Percentiles rank a stretch among this genome's conserved stretches.
Conservation (phyloP, 192 early-diverging fungal species). For the Radiomyces spectabilis region DNA sequence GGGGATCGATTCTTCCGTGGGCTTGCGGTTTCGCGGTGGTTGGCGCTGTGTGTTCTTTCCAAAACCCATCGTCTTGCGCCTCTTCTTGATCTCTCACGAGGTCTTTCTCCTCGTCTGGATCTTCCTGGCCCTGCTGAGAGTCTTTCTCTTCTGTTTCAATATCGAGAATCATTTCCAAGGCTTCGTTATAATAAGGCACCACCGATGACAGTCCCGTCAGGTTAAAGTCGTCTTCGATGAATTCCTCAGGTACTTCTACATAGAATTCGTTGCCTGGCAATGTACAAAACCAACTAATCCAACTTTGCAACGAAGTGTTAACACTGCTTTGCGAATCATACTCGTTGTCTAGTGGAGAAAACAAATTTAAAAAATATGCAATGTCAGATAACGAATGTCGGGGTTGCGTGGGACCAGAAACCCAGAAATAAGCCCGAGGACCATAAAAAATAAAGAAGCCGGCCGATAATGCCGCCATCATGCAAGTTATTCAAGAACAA, state of each 20-base stretch:
- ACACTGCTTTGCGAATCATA: background rate
- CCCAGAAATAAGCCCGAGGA: too few species aligned
- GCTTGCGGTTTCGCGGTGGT: background rate
- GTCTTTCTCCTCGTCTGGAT: background rate
- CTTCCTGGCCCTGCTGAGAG: background rate
- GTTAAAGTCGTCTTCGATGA: conserved; percentile 98
- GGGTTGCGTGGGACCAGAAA: too few species aligned
- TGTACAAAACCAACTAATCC: conserved; percentile 77
- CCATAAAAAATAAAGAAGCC: too few species aligned
- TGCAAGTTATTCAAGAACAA: too few species aligned
- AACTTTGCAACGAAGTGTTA: conserved; percentile 16
- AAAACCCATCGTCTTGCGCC: conserved; percentile 15
- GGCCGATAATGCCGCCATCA: too few species aligned
- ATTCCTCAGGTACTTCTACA: conserved; percentile 73
- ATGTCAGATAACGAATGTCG: too few species aligned
- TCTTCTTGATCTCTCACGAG: too few species aligned
- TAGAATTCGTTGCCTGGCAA: conserved; percentile 75
- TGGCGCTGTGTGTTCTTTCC: conserved; percentile 18
- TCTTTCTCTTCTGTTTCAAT: conserved; percentile 53
- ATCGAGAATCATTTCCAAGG: conserved; percentile 95
- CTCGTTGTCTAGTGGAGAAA: too few species aligned
- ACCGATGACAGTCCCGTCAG: conserved; percentile 80
- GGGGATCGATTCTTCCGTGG: background rate
- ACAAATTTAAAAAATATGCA: too few species aligned
- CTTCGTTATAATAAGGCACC: conserved; percentile 86